Percentiles rank a stretch among this genome's conserved stretches.
Evolutionary conservation across 176 grass and related monocot species (phyloP).

Genomic region (Eremochloa ophiuroides): DNA sequence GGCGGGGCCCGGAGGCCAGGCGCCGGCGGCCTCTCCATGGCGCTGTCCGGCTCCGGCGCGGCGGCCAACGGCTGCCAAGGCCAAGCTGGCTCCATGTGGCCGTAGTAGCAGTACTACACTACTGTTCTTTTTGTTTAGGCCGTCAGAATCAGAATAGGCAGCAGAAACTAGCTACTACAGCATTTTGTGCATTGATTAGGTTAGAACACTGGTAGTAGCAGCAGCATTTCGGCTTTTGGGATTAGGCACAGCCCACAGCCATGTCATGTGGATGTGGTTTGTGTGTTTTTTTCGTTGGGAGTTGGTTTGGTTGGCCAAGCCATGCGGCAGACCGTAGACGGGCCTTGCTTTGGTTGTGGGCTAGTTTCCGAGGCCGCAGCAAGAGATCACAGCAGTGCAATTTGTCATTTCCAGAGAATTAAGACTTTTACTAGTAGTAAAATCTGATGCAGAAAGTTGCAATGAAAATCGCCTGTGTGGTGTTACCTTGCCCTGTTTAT

Average conservation of each 20-base stretch:
- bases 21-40: constrained; percentile 3
- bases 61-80: background rate
- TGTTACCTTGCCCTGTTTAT: background rate
- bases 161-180: background rate
- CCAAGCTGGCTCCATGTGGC: background rate
- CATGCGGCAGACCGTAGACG: too few species aligned
- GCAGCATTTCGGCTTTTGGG: background rate
- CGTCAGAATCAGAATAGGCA: too few species aligned
- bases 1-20: background rate
- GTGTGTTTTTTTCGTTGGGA: background rate
- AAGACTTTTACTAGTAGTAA: too few species aligned
- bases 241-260: background rate
- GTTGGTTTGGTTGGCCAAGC: too few species aligned
- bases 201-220: background rate
- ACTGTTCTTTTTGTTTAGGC: background rate
- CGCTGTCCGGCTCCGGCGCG: background rate
- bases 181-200: background rate
- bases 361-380: background rate
- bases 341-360: too few species aligned
- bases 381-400: background rate
- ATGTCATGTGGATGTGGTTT: background rate
- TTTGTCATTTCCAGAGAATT: background rate
- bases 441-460: too few species aligned
- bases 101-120: too few species aligned
- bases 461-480: background rate